phyloP scores from a whole-genome alignment of 805 yeast genomes.

The Lipomyces starkeyi region DNA sequence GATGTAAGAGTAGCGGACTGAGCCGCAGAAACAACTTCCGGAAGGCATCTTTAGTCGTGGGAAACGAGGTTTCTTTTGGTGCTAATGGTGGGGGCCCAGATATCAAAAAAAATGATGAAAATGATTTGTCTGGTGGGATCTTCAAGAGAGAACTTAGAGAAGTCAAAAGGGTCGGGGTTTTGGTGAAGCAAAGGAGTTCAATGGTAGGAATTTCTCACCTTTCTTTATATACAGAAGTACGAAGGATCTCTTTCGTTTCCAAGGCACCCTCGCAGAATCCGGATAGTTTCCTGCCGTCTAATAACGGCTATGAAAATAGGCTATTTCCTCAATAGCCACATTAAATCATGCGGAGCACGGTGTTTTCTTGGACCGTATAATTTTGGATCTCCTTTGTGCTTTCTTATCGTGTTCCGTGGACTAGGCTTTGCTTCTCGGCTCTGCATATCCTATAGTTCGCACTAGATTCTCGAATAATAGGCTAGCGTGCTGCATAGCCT shows the following conservation, averaged over 20 bases:
- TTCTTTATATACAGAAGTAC: not conserved
- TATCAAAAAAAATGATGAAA: no score
- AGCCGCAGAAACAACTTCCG: slow-evolving; percentile 4
- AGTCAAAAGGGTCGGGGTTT: not conserved
- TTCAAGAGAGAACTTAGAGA: no score
- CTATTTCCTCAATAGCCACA: not conserved
- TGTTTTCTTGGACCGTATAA: not conserved
- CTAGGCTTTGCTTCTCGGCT: not conserved
- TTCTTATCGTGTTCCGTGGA: not conserved
- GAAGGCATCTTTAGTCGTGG: not conserved
- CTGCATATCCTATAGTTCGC: no score
- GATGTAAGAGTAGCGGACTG: slow-evolving; percentile 4
- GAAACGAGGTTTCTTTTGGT: not conserved
- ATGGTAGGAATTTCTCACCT: slow-evolving; percentile 3
- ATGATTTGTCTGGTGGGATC: no score
- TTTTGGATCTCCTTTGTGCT: slow-evolving; percentile 1
- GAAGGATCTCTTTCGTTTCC: not conserved
- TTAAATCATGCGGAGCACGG: slow-evolving; percentile 3
- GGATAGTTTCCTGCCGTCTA: not conserved
- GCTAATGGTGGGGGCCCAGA: not conserved
- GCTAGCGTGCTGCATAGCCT: not conserved
- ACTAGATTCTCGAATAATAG: no score
- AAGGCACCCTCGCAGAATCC: not conserved
- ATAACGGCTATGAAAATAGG: not conserved
- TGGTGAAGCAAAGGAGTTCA: not conserved